phyloP scores from a whole-genome alignment of 1,284 basidiomycete genomes.

The Leccinum insolens region DNA sequence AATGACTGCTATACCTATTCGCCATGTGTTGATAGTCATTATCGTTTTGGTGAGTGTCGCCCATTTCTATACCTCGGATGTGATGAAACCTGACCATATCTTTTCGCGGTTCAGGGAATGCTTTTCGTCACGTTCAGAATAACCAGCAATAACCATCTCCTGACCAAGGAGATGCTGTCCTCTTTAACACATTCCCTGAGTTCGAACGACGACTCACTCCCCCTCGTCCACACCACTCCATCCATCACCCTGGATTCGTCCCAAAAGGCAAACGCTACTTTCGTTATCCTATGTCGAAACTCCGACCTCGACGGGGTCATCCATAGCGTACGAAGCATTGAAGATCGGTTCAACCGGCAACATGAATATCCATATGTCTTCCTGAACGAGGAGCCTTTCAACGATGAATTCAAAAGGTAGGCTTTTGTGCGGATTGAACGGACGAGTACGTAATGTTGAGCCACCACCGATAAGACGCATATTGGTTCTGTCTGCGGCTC shows the following conservation, averaged over 20 bases:
- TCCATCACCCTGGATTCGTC: neutral
- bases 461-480: conserved; percentile 48
- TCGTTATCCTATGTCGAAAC: conserved; percentile 37
- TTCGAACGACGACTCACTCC: neutral
- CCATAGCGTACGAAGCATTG: conserved; percentile 53
- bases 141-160: neutral
- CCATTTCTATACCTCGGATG: neutral
- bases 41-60: conserved; percentile 25
- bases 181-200: neutral
- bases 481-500: conserved; percentile 54
- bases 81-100: neutral
- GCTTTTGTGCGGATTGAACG: conserved; percentile 16
- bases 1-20: conserved; percentile 25
- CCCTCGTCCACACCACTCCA: neutral
- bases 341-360: conserved; percentile 66
- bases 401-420: conserved; percentile 66
- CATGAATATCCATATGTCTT: conserved; percentile 74
- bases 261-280: conserved; percentile 31
- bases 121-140: conserved; percentile 19
- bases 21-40: conserved; percentile 24
- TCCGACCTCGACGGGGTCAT: conserved; percentile 56
- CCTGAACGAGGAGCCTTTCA: conserved; percentile 72
- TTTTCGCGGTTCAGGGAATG: conserved; percentile 6
- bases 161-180: conserved; percentile 5
- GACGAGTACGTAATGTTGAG: conserved; percentile 16